phyloP scores from a whole-genome alignment of 345 rosid species.

The Euclidium syriacum region DNA sequence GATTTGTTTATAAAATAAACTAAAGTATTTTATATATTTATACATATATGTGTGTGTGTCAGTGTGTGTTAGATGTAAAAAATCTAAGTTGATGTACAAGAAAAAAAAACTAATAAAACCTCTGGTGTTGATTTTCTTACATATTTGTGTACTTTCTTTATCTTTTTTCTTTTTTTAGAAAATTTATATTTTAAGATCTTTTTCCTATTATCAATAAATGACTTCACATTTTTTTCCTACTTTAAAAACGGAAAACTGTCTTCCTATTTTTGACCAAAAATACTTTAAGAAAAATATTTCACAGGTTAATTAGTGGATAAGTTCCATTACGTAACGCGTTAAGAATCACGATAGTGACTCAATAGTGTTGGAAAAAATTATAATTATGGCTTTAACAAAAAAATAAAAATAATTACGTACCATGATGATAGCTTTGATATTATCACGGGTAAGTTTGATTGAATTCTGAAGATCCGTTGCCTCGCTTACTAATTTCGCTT shows the following conservation, averaged over 20 bases:
- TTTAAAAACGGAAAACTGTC: neutral
- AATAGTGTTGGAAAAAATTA: no score
- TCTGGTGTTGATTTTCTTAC: no score
- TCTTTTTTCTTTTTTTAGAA: neutral
- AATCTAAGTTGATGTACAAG: no score
- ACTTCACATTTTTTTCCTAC: neutral
- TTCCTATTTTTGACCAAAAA: neutral
- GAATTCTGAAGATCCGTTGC: conserved; percentile 62
- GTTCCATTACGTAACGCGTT: conserved; percentile 5
- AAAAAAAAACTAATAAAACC: no score
- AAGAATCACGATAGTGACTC: neutral
- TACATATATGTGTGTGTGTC: no score
- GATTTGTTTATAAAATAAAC: no score
- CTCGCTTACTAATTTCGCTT: conserved; percentile 46
- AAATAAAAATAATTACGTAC: no score
- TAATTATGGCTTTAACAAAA: no score
- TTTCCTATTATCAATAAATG: neutral
- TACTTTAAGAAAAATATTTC: neutral
- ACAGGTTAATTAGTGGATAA: neutral
- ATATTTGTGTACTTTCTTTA: neutral
- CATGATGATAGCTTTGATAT: conserved; percentile 97
- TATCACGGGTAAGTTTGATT: conserved; percentile 62
- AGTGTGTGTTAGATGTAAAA: no score
- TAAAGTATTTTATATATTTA: no score
- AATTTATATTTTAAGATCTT: neutral